A percentile compares a stretch with the other conserved stretches of the same genome.
Conservation (phyloP, 768 basidiomycete species). For the Austroboletus festivus region DNA sequence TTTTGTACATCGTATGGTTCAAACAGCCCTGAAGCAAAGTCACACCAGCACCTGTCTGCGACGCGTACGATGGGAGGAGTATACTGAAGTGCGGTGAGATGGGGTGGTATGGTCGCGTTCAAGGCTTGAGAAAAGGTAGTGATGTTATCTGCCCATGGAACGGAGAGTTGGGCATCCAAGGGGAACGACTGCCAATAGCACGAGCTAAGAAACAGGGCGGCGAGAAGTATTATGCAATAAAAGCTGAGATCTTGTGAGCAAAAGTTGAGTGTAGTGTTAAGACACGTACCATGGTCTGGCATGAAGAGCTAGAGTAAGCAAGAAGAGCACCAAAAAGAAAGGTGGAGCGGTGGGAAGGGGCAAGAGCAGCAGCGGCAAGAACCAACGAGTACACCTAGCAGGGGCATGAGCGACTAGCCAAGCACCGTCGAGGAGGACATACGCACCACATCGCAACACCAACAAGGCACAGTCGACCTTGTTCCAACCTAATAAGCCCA, state of each 20-base stretch:
- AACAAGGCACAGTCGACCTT: neutral
- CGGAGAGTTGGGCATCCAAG: slow-evolving; percentile 55
- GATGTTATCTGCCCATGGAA: slow-evolving; percentile 66
- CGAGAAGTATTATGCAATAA: slow-evolving; percentile 81
- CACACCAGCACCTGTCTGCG: slow-evolving; percentile 85
- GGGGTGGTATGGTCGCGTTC: slow-evolving; percentile 41
- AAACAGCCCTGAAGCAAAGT: slow-evolving; percentile 65
- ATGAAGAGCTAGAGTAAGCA: slow-evolving; percentile 74
- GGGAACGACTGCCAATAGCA: slow-evolving; percentile 89
- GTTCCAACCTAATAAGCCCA: too few species aligned
- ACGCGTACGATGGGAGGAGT: slow-evolving; percentile 60
- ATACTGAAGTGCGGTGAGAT: slow-evolving; percentile 36
- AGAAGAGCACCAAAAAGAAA: slow-evolving; percentile 73
- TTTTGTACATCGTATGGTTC: slow-evolving; percentile 72
- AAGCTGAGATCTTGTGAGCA: slow-evolving; percentile 48
- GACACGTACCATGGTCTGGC: slow-evolving; percentile 76
- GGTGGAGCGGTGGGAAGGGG: slow-evolving; percentile 80
- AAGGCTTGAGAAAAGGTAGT: slow-evolving; percentile 72
- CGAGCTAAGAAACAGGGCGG: slow-evolving; percentile 80
- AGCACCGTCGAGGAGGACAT: neutral
- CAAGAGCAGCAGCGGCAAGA: slow-evolving; percentile 69
- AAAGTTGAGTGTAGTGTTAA: neutral
- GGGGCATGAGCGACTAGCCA: neutral
- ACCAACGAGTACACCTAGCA: slow-evolving; percentile 82
- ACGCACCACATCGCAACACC: slow-evolving; percentile 53